Evolutionary conservation across 192 early-diverging fungal species (phyloP).

Genomic region (Kappamyces sp.): DNA sequence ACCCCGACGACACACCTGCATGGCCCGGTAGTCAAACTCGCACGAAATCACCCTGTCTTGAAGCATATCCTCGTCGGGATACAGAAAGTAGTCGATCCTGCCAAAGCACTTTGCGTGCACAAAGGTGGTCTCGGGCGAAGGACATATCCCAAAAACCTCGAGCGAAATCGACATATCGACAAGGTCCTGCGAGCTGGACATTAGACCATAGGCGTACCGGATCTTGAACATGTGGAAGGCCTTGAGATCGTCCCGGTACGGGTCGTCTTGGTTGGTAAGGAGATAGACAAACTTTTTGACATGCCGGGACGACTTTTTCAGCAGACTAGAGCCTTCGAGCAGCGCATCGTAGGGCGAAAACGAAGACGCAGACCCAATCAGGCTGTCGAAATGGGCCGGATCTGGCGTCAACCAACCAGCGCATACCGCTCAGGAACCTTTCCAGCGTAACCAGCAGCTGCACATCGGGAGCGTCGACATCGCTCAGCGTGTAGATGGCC

Average conservation of each 20-base stretch:
- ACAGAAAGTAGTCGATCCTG: neutral
- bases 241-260: constrained; percentile 41
- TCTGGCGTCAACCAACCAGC: constrained; percentile 11
- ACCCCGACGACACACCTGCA: constrained; percentile 12
- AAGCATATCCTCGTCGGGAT: neutral
- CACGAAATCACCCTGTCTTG: constrained; percentile 20
- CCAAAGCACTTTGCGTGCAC: constrained; percentile 1
- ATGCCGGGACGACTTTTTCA: constrained; percentile 12
- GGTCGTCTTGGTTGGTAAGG: constrained; percentile 65
- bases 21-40: constrained; percentile 34
- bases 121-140: constrained; percentile 36
- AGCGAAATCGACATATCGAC: constrained; percentile 51
- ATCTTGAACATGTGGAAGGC: constrained; percentile 46
- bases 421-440: constrained; percentile 42
- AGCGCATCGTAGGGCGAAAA: constrained; percentile 59
- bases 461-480: constrained; percentile 56
- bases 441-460: constrained; percentile 57
- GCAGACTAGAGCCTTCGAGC: constrained; percentile 34
- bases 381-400: constrained; percentile 15
- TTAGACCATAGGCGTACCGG: constrained; percentile 39
- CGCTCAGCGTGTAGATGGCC: constrained; percentile 51
- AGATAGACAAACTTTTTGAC: constrained; percentile 63
- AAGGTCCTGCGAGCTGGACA: constrained; percentile 41
- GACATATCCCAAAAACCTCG: constrained; percentile 57
- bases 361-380: constrained; percentile 40